These are phyloP conservation scores for Microsporum canis DNA, from an alignment of 2,329 filamentous ascomycete genomes.

Conservation along the genomic window DNA sequence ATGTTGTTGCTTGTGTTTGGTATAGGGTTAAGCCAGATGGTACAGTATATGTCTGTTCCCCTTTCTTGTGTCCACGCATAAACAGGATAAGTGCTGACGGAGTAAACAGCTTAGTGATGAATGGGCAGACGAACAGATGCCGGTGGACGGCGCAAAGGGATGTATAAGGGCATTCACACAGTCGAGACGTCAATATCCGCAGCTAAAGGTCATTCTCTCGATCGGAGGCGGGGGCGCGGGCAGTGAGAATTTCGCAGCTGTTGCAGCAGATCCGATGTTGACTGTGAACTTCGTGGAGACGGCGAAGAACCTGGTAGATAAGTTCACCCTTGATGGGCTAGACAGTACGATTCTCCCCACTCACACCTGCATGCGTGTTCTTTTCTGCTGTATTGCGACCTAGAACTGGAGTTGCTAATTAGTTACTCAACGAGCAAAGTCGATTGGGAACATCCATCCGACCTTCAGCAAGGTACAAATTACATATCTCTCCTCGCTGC, in stretches of 20 bases:
- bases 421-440: slow-evolving; percentile 40
- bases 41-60: slow-evolving; percentile 57
- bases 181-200: slow-evolving; percentile 58
- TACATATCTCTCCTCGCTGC: slow-evolving; percentile 58
- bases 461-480: slow-evolving; percentile 54
- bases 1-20: background rate
- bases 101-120: slow-evolving; percentile 59
- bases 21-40: slow-evolving; percentile 57
- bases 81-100: slow-evolving; percentile 8
- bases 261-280: slow-evolving; percentile 49
- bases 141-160: slow-evolving; percentile 59
- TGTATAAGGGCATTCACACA: slow-evolving; percentile 63
- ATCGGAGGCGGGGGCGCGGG: slow-evolving; percentile 58
- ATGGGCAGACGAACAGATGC: slow-evolving; percentile 61
- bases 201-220: slow-evolving; percentile 65
- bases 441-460: slow-evolving; percentile 66
- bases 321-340: slow-evolving; percentile 61
- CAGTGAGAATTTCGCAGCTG: slow-evolving; percentile 54
- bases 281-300: slow-evolving; percentile 61
- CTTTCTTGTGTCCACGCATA: slow-evolving; percentile 17
- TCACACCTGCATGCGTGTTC: background rate
- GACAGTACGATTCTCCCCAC: slow-evolving; percentile 48
- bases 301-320: slow-evolving; percentile 55
- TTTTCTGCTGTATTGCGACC: background rate
- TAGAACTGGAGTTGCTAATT: background rate